A percentile compares a stretch with the other conserved stretches of the same genome.
phyloP scores from a whole-genome alignment of 352 stramenopile species.

The Pythium utonaiense region DNA sequence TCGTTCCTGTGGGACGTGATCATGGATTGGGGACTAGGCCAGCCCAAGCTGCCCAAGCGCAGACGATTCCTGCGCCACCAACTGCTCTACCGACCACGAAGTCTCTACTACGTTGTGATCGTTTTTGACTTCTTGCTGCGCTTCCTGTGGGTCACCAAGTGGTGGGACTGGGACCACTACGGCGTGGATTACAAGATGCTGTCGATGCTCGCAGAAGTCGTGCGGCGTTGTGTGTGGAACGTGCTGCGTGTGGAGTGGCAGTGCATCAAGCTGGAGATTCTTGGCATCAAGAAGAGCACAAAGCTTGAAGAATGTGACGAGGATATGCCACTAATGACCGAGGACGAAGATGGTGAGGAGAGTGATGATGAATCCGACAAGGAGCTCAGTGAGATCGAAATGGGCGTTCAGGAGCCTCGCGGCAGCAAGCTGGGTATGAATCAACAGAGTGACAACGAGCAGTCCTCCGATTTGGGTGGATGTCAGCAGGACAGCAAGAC shows the following conservation, averaged over 20 bases:
- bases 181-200: slow-evolving; percentile 81
- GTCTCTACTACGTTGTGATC: slow-evolving; percentile 92
- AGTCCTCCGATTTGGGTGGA: not conserved
- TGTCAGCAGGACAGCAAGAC: not conserved
- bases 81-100: slow-evolving; percentile 50
- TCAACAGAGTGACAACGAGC: slow-evolving; percentile 8
- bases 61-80: slow-evolving; percentile 61
- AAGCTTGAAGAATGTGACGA: slow-evolving; percentile 48
- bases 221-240: slow-evolving; percentile 91
- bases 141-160: slow-evolving; percentile 94
- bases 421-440: not conserved
- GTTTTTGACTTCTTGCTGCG: slow-evolving; percentile 90
- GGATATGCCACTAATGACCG: slow-evolving; percentile 44
- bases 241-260: slow-evolving; percentile 93
- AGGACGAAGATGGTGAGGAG: slow-evolving; percentile 33
- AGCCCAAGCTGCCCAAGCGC: slow-evolving; percentile 45
- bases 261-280: slow-evolving; percentile 76
- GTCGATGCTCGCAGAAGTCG: slow-evolving; percentile 89
- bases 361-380: slow-evolving; percentile 3
- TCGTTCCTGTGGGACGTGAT: slow-evolving; percentile 97
- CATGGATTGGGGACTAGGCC: slow-evolving; percentile 95
- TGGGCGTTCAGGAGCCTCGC: slow-evolving; percentile 4
- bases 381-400: not conserved
- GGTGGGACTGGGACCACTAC: slow-evolving; percentile 74
- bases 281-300: slow-evolving; percentile 48